phyloP scores from a whole-genome alignment of 2,329 filamentous ascomycete species.

The Ophiostoma australiae region DNA sequence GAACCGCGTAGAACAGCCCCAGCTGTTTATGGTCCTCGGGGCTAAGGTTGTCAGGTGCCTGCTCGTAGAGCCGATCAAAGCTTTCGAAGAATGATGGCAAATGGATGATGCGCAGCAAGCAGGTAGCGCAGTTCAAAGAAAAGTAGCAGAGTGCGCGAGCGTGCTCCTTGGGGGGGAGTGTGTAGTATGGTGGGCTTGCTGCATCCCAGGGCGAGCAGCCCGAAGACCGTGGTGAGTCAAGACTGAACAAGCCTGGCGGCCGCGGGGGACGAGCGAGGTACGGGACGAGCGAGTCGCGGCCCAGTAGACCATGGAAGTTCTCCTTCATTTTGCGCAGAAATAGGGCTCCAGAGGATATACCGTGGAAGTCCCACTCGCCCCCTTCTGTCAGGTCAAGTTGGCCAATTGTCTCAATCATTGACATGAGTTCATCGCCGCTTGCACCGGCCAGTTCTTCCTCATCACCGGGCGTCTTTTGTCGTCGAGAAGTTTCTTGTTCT shows the following conservation, averaged over 20 bases:
- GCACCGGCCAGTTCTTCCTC: not conserved
- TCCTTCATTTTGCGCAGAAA: conserved; percentile 85
- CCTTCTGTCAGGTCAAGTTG: conserved; percentile 87
- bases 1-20: conserved; percentile 64
- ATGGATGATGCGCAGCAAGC: conserved; percentile 67
- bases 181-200: conserved; percentile 49
- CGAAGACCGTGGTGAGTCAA: conserved; percentile 65
- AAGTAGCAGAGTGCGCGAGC: conserved; percentile 52
- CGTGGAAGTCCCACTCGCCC: conserved; percentile 92
- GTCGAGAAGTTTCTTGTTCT: not conserved
- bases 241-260: conserved; percentile 47
- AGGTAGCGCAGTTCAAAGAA: conserved; percentile 53
- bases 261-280: conserved; percentile 52
- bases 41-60: conserved; percentile 55
- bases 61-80: conserved; percentile 73
- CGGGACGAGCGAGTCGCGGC: conserved; percentile 55
- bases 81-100: conserved; percentile 73
- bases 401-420: conserved; percentile 91
- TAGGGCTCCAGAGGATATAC: conserved; percentile 83
- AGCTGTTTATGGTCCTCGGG: conserved; percentile 64
- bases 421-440: conserved; percentile 54
- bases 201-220: conserved; percentile 61
- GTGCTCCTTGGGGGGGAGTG: conserved; percentile 63
- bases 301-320: conserved; percentile 74
- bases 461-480: not conserved